These are phyloP conservation scores for Xylaria venustula DNA, from an alignment of 495 filamentous ascomycete species.

Conservation along the genomic window DNA sequence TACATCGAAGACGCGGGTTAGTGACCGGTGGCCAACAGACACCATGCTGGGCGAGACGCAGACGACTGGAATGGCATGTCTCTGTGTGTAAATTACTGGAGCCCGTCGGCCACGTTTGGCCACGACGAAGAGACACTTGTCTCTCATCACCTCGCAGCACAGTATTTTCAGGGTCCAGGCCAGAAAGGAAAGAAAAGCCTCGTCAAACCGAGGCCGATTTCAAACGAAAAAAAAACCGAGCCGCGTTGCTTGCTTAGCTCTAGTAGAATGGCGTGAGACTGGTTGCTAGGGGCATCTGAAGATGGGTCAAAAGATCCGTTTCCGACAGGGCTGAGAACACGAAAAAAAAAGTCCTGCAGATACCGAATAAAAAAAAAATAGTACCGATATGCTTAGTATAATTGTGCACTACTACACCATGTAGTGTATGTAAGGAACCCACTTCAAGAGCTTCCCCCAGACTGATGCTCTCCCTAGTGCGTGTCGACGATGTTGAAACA, in stretches of 20 bases:
- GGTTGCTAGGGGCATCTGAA: constrained; percentile 4
- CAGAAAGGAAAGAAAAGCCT: not conserved
- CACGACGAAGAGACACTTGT: not conserved
- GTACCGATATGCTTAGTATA: no score
- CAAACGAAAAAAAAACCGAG: not conserved
- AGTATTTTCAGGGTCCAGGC: constrained; percentile 6
- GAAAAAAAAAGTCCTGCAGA: constrained; percentile 1
- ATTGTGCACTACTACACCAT: no score
- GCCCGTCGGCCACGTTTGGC: not conserved
- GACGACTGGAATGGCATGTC: constrained; percentile 9
- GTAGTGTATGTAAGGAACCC: not conserved
- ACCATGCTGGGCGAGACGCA: not conserved
- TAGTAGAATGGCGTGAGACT: not conserved
- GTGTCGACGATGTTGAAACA: constrained; percentile 1
- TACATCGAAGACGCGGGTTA: not conserved
- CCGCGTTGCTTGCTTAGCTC: not conserved
- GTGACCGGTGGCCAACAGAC: not conserved
- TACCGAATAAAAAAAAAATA: constrained; percentile 3
- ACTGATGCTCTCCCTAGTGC: not conserved
- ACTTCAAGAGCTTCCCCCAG: constrained; percentile 1
- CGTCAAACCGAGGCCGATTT: not conserved
- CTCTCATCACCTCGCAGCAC: not conserved
- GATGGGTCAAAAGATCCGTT: not conserved
- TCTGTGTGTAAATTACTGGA: constrained; percentile 1
- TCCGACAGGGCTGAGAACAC: constrained; percentile 16